A percentile compares a stretch with the other conserved stretches of the same genome.
Conservation (phyloP, 2,329 filamentous ascomycete species). For the Alternaria sp. region DNA sequence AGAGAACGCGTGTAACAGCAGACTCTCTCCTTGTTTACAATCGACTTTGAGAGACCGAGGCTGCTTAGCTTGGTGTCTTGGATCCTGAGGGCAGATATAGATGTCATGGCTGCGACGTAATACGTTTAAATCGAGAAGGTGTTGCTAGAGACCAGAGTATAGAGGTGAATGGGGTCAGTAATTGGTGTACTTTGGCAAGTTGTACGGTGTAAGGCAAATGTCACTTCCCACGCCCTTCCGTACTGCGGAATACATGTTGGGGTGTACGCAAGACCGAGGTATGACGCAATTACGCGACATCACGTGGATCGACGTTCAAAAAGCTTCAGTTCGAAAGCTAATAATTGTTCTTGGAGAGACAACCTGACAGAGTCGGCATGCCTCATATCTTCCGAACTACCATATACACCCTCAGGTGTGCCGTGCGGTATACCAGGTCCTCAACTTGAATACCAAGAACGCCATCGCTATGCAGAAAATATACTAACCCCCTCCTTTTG, state of each 20-base stretch:
- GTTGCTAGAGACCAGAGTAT: not conserved
- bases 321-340: not conserved
- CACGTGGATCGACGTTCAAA: conserved; percentile 7
- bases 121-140: not conserved
- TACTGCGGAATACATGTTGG: not conserved
- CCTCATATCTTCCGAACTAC: conserved; percentile 1
- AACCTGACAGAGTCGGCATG: not conserved
- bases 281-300: conserved; percentile 21
- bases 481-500: conserved; percentile 4
- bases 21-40: conserved; percentile 38
- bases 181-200: not conserved
- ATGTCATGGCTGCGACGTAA: conserved; percentile 19
- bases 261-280: not conserved
- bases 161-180: not conserved
- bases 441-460: conserved; percentile 24
- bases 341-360: not conserved
- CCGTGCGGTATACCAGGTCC: not conserved
- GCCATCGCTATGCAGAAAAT: conserved; percentile 46
- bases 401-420: conserved; percentile 1
- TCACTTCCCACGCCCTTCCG: conserved; percentile 4
- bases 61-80: conserved; percentile 42
- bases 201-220: not conserved
- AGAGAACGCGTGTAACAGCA: conserved; percentile 38
- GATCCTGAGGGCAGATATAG: conserved; percentile 29
- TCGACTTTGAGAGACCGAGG: conserved; percentile 38